Conservation (phyloP, 352 stramenopile genomes). For the Hyaloperonospora brassicae region DNA sequence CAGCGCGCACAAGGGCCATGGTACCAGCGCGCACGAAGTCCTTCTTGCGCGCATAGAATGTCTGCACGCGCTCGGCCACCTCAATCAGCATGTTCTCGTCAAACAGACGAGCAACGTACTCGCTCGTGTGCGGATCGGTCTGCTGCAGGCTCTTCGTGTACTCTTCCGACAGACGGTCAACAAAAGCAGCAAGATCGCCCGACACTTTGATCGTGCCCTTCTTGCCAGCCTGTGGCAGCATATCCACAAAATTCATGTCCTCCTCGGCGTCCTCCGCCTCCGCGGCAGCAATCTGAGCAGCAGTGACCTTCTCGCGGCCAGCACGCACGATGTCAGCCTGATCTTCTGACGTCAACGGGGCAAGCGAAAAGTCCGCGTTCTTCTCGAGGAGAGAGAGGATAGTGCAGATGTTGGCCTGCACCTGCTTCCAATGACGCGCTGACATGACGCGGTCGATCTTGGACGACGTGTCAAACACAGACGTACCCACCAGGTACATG, state of each 20-base stretch:
- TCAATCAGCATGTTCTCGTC: slow-evolving; percentile 90
- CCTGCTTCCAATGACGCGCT: slow-evolving; percentile 63
- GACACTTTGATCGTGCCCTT: slow-evolving; percentile 85
- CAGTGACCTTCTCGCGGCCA: slow-evolving; percentile 60
- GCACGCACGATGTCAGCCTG: slow-evolving; percentile 77
- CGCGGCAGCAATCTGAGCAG: slow-evolving; percentile 38
- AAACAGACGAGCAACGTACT: slow-evolving; percentile 91
- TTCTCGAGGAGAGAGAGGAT: slow-evolving; percentile 76
- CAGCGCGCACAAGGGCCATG: slow-evolving; percentile 88
- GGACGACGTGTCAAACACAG: slow-evolving; percentile 73
- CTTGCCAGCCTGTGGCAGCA: slow-evolving; percentile 52
- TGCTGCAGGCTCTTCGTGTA: slow-evolving; percentile 98
- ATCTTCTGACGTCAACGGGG: slow-evolving; percentile 69
- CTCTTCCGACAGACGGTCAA: slow-evolving; percentile 93
- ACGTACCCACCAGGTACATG: slow-evolving; percentile 77
- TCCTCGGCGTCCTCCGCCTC: slow-evolving; percentile 74
- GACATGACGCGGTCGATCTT: slow-evolving; percentile 87
- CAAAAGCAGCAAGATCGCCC: slow-evolving; percentile 81
- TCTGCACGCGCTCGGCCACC: slow-evolving; percentile 79
- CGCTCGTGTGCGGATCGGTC: slow-evolving; percentile 91
- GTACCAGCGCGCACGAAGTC: slow-evolving; percentile 73
- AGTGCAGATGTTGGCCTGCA: slow-evolving; percentile 49
- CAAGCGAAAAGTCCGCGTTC: slow-evolving; percentile 73
- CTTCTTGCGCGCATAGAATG: slow-evolving; percentile 85
- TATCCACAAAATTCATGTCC: slow-evolving; percentile 77